These are phyloP conservation scores for Pachyrhizus erosus DNA, from an alignment of 306 rosid genomes.

Conservation along the genomic window DNA sequence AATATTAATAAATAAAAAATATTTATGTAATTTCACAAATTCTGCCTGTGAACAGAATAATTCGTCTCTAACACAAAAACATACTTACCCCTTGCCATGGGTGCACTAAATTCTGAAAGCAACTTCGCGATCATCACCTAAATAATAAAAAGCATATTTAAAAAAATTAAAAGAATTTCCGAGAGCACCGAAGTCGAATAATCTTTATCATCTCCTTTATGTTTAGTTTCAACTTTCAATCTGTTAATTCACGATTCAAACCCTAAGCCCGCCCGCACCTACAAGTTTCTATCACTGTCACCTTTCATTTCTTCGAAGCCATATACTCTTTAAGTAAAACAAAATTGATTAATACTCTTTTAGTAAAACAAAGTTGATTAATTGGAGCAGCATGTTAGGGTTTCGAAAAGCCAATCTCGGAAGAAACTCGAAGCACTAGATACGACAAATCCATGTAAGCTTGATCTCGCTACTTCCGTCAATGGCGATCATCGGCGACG, in stretches of 20 bases:
- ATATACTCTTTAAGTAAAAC: neutral
- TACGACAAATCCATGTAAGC: neutral
- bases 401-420: slow-evolving; percentile 2
- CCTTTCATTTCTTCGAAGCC: neutral
- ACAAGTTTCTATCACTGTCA: neutral
- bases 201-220: neutral
- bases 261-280: neutral
- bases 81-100: neutral
- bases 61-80: too few relatives aligned
- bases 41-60: too few relatives aligned
- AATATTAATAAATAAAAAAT: too few relatives aligned
- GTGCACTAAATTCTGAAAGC: neutral
- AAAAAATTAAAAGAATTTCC: slow-evolving; percentile 22
- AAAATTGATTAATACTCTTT: neutral
- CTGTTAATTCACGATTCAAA: slow-evolving; percentile 8
- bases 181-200: neutral
- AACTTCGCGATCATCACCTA: neutral
- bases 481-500: slow-evolving; percentile 91
- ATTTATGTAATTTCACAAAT: too few relatives aligned
- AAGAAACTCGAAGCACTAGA: slow-evolving; percentile 36
- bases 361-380: neutral
- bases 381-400: slow-evolving; percentile 29
- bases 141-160: neutral
- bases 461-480: slow-evolving; percentile 15
- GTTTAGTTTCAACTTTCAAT: neutral